These are phyloP conservation scores for Ustilago bromivora DNA, from an alignment of 1,284 basidiomycete species.

Conservation along the genomic window DNA sequence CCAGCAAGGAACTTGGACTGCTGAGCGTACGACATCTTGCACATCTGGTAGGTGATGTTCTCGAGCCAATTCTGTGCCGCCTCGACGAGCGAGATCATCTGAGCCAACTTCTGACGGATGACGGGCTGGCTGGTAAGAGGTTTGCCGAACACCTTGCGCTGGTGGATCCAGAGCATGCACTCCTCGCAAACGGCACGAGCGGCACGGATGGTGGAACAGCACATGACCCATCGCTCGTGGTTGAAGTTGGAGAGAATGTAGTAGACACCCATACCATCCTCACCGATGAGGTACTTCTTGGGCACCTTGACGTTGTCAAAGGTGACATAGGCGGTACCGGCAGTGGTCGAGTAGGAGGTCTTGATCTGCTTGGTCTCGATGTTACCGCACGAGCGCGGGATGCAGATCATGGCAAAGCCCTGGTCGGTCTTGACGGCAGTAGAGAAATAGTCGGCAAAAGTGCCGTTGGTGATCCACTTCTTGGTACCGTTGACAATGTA, in stretches of 20 bases:
- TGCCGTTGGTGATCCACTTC: constrained; percentile 91
- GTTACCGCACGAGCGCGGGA: constrained; percentile 73
- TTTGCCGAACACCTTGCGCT: constrained; percentile 70
- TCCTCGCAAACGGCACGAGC: constrained; percentile 63
- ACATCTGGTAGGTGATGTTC: constrained; percentile 90
- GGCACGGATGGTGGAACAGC: constrained; percentile 78
- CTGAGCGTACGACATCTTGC: constrained; percentile 79
- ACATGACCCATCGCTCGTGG: constrained; percentile 76
- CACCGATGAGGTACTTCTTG: constrained; percentile 85
- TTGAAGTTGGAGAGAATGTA: constrained; percentile 75
- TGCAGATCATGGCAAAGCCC: constrained; percentile 86
- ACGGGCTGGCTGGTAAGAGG: constrained; percentile 85
- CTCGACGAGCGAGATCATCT: constrained; percentile 86
- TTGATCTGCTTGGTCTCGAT: constrained; percentile 88
- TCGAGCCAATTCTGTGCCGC: constrained; percentile 89
- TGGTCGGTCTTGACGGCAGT: constrained; percentile 73
- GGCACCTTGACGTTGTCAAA: constrained; percentile 89
- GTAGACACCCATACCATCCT: constrained; percentile 82
- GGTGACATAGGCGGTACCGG: constrained; percentile 82
- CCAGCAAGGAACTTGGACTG: constrained; percentile 75
- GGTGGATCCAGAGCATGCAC: constrained; percentile 66
- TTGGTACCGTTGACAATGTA: constrained; percentile 71
- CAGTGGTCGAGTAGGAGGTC: constrained; percentile 67
- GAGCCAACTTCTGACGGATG: constrained; percentile 84
- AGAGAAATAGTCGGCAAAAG: constrained; percentile 73